phyloP scores from a whole-genome alignment of 2,329 filamentous ascomycete genomes.

The Emmonsiellopsis sp. region DNA sequence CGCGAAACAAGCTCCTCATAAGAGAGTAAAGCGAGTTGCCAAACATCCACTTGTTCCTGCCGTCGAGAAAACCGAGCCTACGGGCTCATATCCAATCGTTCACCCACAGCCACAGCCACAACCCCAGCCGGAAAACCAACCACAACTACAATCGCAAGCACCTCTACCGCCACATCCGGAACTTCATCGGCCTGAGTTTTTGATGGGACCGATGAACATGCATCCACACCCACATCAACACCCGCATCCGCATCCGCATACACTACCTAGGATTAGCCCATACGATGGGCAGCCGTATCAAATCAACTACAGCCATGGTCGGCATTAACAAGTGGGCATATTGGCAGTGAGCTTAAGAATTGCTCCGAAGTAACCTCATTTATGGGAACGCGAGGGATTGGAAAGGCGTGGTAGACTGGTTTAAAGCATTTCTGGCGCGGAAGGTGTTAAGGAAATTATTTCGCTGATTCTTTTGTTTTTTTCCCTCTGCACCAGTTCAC shows the following conservation, averaged over 20 bases:
- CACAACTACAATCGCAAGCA: too few relatives aligned
- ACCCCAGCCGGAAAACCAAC: too few relatives aligned
- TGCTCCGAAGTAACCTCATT: not conserved
- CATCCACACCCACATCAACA: not conserved
- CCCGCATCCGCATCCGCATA: too few relatives aligned
- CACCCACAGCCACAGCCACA: not conserved
- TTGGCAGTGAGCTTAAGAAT: too few relatives aligned
- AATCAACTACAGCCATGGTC: slow-evolving; percentile 1
- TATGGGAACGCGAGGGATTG: not conserved
- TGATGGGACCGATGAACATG: not conserved
- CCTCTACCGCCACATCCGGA: not conserved
- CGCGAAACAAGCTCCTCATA: not conserved
- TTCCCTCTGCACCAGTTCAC: not conserved
- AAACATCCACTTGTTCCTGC: slow-evolving; percentile 1
- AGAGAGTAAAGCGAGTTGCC: slow-evolving; percentile 4
- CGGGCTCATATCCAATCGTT: not conserved
- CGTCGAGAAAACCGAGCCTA: not conserved
- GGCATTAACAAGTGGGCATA: not conserved
- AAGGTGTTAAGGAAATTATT: not conserved
- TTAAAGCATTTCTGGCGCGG: not conserved
- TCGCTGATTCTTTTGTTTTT: not conserved
- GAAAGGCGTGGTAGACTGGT: not conserved
- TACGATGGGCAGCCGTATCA: slow-evolving; percentile 2
- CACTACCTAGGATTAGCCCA: not conserved
- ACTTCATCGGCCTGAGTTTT: not conserved